Base-by-base conservation (phyloP, 2,329 filamentous ascomycete species). In the Parasarocladium wereldwijsianum region DNA sequence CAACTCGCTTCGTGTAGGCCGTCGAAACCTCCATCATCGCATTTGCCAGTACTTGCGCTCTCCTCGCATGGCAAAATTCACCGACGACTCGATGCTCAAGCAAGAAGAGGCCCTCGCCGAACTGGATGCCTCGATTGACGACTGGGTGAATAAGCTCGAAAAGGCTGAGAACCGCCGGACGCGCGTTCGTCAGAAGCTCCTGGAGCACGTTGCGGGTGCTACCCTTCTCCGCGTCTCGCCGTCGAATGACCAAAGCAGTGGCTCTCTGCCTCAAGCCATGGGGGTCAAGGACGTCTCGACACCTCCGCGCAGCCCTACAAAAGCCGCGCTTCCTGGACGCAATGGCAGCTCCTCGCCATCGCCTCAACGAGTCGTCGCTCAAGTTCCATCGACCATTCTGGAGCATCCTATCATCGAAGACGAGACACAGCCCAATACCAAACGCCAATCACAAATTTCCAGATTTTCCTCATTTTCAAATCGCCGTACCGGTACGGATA, bases 131-230 rank as follows among this genome's bases (percentile, higher is more conserved):
- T 80, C 76, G 3, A 86, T 87, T 38, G 81, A 86, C 43, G 78
- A 84, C 46, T 86, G 81, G 76, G 72, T 81, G 28, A 62, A 57
- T 41, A 86, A 86, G 55, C 66, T 86, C n/a, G 81, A 86, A 45
- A 68, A 77, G 38, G 77, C 79, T 8, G 81, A 87, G 50, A 83
- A 85, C 46, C 65, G 81, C 43, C 72, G 80, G 23, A 76, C 73
- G 11, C 66, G 77, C 6, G 72, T 87, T 25, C 69, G 79, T 21
- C 79, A 86, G 47, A 87, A 85, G 60, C 60, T 87, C 9, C 65
- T 87, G 4, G 80, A 87, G 51, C 81, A 87, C 44, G 74, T 86
- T 31, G 80, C 81, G 26, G 81, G 78, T 11, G 76, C 79, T 3
- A 57, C 70, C 30, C 69, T 68, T 6, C 57, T 78, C 9, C 49